Percentiles rank a stretch among this genome's conserved stretches.
phyloP scores from a whole-genome alignment of 257 asterid genomes.

The Fraxinus excelsior region DNA sequence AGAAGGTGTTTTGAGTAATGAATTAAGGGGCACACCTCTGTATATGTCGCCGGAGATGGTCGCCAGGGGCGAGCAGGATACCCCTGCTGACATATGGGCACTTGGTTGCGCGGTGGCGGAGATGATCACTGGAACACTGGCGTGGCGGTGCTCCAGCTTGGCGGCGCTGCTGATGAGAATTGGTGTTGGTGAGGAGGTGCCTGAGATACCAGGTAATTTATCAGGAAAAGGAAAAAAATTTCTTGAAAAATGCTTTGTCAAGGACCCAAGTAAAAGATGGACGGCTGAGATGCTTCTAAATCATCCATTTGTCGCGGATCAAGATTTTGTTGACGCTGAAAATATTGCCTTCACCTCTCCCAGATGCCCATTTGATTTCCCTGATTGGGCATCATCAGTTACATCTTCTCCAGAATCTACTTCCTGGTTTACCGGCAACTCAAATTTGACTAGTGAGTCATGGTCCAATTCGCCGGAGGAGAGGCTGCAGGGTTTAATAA shows the following conservation, averaged over 20 bases:
- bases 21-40: background rate
- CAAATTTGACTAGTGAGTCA: constrained; percentile 17
- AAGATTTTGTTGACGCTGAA: constrained; percentile 14
- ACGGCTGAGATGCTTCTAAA: constrained; percentile 90
- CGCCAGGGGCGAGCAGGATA: background rate
- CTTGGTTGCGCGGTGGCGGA: background rate
- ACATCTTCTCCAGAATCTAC: constrained; percentile 31
- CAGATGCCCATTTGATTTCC: constrained; percentile 69
- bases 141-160: background rate
- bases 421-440: constrained; percentile 23
- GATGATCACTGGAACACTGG: constrained; percentile 10
- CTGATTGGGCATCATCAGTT: constrained; percentile 54
- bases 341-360: constrained; percentile 46
- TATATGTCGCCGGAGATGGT: constrained; percentile 1
- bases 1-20: background rate
- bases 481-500: constrained; percentile 42
- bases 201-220: background rate
- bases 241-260: constrained; percentile 2
- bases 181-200: constrained; percentile 12
- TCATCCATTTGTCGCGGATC: constrained; percentile 59
- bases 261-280: constrained; percentile 52
- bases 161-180: constrained; percentile 8
- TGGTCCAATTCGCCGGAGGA: constrained; percentile 38
- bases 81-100: constrained; percentile 11
- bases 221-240: background rate